Evolutionary conservation across 805 yeast genomes (phyloP).

Genomic region (Diddensiella transvaalensis): DNA sequence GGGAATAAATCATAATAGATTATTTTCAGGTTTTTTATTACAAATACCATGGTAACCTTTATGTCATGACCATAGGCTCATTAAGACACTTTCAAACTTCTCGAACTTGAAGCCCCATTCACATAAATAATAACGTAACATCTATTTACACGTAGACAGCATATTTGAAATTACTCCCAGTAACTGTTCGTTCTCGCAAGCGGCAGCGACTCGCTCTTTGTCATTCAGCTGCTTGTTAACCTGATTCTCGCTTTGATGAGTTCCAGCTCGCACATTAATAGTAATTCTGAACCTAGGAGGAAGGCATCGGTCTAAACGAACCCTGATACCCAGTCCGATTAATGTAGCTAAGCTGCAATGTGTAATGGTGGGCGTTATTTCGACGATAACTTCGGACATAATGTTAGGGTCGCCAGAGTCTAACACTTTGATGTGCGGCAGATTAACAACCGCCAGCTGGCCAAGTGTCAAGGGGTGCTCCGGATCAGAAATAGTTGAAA

Average conservation of each 20-base stretch:
- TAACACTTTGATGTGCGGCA: slow-evolving; percentile 69
- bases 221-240: slow-evolving; percentile 96
- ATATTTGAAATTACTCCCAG: slow-evolving; percentile 86
- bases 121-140: neutral
- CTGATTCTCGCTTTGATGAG: slow-evolving; percentile 93
- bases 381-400: slow-evolving; percentile 72
- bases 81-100: too few relatives aligned
- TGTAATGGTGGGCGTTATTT: slow-evolving; percentile 95
- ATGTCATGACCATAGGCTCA: too few relatives aligned
- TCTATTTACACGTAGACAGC: slow-evolving; percentile 66
- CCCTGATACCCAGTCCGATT: slow-evolving; percentile 92
- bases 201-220: slow-evolving; percentile 97
- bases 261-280: slow-evolving; percentile 79
- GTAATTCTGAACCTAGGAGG: slow-evolving; percentile 80
- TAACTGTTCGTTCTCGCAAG: slow-evolving; percentile 94
- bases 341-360: slow-evolving; percentile 96
- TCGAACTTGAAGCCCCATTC: neutral
- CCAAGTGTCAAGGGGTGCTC: slow-evolving; percentile 96
- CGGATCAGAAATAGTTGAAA: slow-evolving; percentile 87
- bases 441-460: slow-evolving; percentile 87
- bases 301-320: slow-evolving; percentile 80
- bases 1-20: too few relatives aligned
- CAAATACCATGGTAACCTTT: too few relatives aligned
- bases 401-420: slow-evolving; percentile 51
- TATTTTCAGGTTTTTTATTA: too few relatives aligned